Evolutionary conservation across 2,329 filamentous ascomycete genomes (phyloP).

Genomic region (Aspergillus fischeri): DNA sequence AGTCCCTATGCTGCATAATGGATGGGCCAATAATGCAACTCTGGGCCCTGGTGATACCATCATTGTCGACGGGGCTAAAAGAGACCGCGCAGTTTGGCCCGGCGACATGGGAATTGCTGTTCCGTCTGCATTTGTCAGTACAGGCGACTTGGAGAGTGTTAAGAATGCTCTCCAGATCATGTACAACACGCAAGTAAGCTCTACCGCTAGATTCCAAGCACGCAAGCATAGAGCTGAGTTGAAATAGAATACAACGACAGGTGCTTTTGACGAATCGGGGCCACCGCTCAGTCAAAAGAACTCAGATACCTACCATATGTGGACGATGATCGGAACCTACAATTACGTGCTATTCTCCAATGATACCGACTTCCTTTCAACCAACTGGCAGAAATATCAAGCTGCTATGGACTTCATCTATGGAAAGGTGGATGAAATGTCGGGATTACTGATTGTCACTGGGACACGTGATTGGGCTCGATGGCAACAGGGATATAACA

Average conservation of each 20-base stretch:
- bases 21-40: conserved; percentile 40
- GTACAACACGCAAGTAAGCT: conserved; percentile 41
- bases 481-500: conserved; percentile 49
- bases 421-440: conserved; percentile 40
- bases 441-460: conserved; percentile 48
- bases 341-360: conserved; percentile 56
- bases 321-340: conserved; percentile 55
- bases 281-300: conserved; percentile 31
- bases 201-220: background rate
- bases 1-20: conserved; percentile 26
- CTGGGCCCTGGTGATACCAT: conserved; percentile 39
- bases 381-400: conserved; percentile 49
- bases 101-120: conserved; percentile 51
- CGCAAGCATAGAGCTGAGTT: background rate
- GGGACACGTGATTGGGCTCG: conserved; percentile 51
- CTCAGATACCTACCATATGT: conserved; percentile 42
- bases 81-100: conserved; percentile 43
- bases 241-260: conserved; percentile 23
- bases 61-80: conserved; percentile 43
- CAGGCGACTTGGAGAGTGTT: conserved; percentile 45
- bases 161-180: conserved; percentile 47
- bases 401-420: conserved; percentile 46
- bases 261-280: conserved; percentile 34
- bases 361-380: conserved; percentile 46
- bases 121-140: conserved; percentile 41